Conservation (phyloP, 192 early-diverging fungal species). For the Lobosporangium transversale region DNA sequence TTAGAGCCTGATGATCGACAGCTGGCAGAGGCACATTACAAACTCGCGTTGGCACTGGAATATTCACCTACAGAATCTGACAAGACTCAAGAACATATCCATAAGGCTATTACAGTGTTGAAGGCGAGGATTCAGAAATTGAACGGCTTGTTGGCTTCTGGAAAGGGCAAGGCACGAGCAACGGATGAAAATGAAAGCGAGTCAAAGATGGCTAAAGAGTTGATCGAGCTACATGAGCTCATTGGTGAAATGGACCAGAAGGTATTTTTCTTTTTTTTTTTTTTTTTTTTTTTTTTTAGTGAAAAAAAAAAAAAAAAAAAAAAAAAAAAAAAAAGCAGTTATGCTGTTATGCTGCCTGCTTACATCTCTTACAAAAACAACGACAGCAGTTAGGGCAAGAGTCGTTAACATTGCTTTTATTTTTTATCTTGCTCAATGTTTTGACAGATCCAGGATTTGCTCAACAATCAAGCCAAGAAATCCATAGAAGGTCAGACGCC, state of each 20-base stretch:
- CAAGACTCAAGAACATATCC: constrained; percentile 64
- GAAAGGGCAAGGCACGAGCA: constrained; percentile 59
- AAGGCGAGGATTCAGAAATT: constrained; percentile 59
- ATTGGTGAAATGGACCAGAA: constrained; percentile 74
- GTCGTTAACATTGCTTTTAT: too few relatives aligned
- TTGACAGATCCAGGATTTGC: constrained; percentile 52
- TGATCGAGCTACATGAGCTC: constrained; percentile 68
- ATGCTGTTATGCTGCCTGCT: too few relatives aligned
- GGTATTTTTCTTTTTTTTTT: constrained; percentile 12
- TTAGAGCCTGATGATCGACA: constrained; percentile 65
- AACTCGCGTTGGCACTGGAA: constrained; percentile 74
- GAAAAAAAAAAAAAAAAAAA: too few relatives aligned
- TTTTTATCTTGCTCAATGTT: too few relatives aligned
- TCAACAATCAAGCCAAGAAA: constrained; percentile 45
- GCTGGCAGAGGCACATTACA: constrained; percentile 77
- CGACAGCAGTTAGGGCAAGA: too few relatives aligned
- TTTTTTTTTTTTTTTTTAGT: constrained; percentile 12
- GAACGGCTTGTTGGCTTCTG: constrained; percentile 42
- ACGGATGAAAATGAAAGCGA: constrained; percentile 37
- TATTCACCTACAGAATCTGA: constrained; percentile 58
- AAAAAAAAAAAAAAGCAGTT: too few relatives aligned
- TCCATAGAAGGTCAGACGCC: constrained; percentile 45
- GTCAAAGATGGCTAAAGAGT: constrained; percentile 59
- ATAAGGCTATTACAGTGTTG: constrained; percentile 66
- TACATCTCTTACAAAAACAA: too few relatives aligned